A percentile compares a stretch with the other conserved stretches of the same genome.
Conservation (phyloP, 306 rosid species). For the Dalbergia cochinchinensis region DNA sequence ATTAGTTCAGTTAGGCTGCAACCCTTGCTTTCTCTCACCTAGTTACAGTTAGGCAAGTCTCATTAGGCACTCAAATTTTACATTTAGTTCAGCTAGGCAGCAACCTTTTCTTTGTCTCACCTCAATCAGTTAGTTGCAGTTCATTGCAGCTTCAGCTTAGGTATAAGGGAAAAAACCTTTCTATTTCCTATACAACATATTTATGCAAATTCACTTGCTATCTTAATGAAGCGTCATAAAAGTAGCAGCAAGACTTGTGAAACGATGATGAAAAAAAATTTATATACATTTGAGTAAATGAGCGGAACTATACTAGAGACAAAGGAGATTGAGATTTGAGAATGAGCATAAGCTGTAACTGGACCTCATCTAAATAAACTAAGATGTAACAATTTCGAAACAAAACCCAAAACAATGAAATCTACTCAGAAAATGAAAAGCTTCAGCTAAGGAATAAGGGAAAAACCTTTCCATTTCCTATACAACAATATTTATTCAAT, state of each 20-base stretch:
- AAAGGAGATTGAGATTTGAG: no score
- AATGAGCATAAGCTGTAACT: neutral
- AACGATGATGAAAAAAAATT: no score
- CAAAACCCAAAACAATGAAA: no score
- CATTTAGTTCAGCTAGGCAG: constrained; percentile 16
- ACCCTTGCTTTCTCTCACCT: no score
- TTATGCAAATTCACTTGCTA: neutral
- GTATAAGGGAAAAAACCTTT: neutral
- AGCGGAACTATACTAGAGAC: no score
- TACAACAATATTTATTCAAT: neutral
- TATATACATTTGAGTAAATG: no score
- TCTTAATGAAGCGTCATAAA: neutral
- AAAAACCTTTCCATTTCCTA: neutral
- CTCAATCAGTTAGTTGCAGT: neutral
- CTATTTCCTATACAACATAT: constrained; percentile 8
- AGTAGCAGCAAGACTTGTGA: no score
- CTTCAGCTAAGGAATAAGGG: no score
- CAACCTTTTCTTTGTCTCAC: neutral
- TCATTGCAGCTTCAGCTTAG: neutral
- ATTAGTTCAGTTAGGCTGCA: no score
- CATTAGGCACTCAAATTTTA: neutral
- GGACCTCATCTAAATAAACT: neutral
- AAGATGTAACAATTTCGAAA: neutral
- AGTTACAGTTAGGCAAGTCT: no score
- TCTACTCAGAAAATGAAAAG: no score